Conservation (phyloP, 2,329 filamentous ascomycete species). For the Xylaria arbuscula region DNA sequence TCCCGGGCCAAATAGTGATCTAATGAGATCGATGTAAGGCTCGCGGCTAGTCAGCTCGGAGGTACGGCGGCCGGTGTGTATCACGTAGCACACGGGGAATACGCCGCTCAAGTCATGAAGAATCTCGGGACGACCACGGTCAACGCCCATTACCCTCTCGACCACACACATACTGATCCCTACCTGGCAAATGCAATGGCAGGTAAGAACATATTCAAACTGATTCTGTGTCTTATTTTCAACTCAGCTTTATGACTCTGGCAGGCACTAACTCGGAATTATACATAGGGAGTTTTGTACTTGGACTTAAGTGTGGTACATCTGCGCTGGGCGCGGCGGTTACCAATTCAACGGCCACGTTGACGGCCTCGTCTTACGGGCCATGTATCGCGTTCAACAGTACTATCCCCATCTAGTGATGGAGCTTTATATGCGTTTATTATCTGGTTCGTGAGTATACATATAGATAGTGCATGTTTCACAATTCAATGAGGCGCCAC, state of each 20-base stretch:
- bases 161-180: conserved; percentile 72
- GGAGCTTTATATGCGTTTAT: no score
- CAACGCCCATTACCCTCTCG: conserved; percentile 65
- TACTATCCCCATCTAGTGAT: conserved; percentile 43
- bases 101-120: conserved; percentile 65
- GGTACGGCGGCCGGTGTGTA: conserved; percentile 56
- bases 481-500: no score
- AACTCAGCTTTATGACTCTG: background rate
- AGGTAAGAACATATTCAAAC: conserved; percentile 51
- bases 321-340: conserved; percentile 53
- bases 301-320: conserved; percentile 62
- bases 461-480: no score
- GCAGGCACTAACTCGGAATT: background rate
- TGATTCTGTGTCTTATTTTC: background rate
- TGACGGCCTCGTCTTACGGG: conserved; percentile 48
- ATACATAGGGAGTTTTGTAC: conserved; percentile 50
- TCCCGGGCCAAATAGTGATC: background rate
- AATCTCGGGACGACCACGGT: conserved; percentile 61
- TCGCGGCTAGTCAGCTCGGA: conserved; percentile 53
- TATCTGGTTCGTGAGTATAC: no score
- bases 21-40: conserved; percentile 38
- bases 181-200: conserved; percentile 66
- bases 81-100: conserved; percentile 71
- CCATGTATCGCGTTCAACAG: conserved; percentile 48
- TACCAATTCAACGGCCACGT: conserved; percentile 50